A percentile compares a stretch with the other conserved stretches of the same genome.
Conservation (phyloP, 2,329 filamentous ascomycete genomes). For the Nothopassalora personata region DNA sequence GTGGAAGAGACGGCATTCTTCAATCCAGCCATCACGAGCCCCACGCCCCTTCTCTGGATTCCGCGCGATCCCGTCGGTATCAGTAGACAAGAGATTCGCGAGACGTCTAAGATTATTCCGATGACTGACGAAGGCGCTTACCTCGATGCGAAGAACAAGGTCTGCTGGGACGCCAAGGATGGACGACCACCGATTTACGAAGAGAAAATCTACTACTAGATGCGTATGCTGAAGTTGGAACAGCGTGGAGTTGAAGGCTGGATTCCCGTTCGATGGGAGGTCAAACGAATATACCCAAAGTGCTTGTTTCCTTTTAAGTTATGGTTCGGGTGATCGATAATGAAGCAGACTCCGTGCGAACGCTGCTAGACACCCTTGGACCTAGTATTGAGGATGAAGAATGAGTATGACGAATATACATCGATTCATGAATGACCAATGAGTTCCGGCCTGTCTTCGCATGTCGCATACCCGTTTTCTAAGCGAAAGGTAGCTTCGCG, state of each 20-base stretch:
- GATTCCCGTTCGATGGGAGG: background rate
- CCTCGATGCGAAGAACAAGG: slow-evolving; percentile 64
- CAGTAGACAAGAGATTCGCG: slow-evolving; percentile 68
- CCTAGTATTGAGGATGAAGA: background rate
- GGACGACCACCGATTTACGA: slow-evolving; percentile 56
- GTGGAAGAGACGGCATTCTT: slow-evolving; percentile 65
- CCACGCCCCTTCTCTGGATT: slow-evolving; percentile 74
- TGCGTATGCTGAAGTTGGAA: background rate
- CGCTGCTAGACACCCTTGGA: background rate
- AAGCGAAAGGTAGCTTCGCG: too few relatives aligned
- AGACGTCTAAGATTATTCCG: slow-evolving; percentile 64
- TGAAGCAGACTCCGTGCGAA: background rate
- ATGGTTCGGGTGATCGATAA: background rate
- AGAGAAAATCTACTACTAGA: slow-evolving; percentile 51
- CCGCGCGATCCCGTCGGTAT: slow-evolving; percentile 70
- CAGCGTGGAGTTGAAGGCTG: background rate
- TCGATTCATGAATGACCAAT: background rate
- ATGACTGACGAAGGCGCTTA: slow-evolving; percentile 75
- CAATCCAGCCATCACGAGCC: slow-evolving; percentile 62
- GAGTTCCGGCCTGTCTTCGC: too few relatives aligned
- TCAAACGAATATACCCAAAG: background rate
- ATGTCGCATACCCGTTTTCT: too few relatives aligned
- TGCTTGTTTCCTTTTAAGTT: background rate
- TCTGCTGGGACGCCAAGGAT: slow-evolving; percentile 53
- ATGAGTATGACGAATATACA: background rate